A percentile compares a stretch with the other conserved stretches of the same genome.
These are phyloP conservation scores for Mortierella sp. DNA, from an alignment of 371 early-diverging fungal species.

Conservation along the genomic window DNA sequence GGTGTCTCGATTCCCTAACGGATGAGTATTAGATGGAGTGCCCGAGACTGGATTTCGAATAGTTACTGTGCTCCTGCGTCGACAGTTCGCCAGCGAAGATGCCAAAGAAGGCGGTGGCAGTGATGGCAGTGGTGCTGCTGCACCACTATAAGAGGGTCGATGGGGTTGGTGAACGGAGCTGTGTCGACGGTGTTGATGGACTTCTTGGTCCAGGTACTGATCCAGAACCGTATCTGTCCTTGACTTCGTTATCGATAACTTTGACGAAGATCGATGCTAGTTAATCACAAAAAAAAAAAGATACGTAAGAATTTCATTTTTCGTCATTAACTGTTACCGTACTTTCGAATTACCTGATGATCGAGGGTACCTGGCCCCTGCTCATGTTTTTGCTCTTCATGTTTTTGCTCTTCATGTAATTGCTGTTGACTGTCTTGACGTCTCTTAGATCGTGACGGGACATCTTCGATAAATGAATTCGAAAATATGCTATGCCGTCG, in stretches of 20 bases:
- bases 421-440: no score
- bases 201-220: background rate
- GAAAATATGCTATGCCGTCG: slow-evolving; percentile 36
- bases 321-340: background rate
- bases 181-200: slow-evolving; percentile 10
- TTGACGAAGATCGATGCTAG: background rate
- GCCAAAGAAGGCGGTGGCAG: slow-evolving; percentile 1
- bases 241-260: slow-evolving; percentile 6
- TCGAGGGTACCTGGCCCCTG: no score
- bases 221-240: slow-evolving; percentile 11
- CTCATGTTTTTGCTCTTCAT: no score
- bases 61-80: slow-evolving; percentile 16
- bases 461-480: slow-evolving; percentile 33
- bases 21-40: no score
- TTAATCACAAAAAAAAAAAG: background rate
- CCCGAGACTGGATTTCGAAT: background rate
- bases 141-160: background rate
- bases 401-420: background rate
- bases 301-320: background rate
- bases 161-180: background rate
- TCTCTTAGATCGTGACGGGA: no score
- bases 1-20: no score
- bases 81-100: background rate
- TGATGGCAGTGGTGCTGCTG: no score
- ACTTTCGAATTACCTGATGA: no score